Conservation (phyloP, 192 early-diverging fungal genomes). For the Pecoramyces ruminantium region DNA sequence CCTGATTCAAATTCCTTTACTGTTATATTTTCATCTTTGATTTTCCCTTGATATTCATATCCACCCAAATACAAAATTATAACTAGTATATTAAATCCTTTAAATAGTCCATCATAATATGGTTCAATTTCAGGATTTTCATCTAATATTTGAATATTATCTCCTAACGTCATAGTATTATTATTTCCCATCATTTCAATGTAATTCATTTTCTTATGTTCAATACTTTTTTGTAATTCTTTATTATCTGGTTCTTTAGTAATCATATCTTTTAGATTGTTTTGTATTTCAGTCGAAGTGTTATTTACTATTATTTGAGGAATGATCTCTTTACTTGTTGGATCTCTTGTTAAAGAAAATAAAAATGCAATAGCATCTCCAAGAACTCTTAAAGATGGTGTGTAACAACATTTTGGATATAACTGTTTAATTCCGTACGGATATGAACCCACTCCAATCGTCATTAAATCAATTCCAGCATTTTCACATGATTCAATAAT, state of each 20-base stretch:
- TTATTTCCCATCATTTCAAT: not conserved
- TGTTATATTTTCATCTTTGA: not conserved
- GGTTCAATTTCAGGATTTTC: not conserved
- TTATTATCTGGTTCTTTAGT: not conserved
- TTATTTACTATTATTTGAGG: not conserved
- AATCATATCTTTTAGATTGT: not conserved
- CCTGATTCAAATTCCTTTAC: not conserved
- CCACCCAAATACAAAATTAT: not conserved
- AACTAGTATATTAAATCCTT: not conserved
- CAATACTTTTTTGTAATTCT: not conserved
- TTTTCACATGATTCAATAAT: not conserved
- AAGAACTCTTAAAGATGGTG: not conserved
- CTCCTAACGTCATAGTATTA: not conserved
- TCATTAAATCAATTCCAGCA: not conserved
- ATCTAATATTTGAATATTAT: not conserved
- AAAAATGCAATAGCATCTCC: not conserved
- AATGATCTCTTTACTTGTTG: not conserved
- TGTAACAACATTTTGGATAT: not conserved
- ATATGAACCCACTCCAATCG: not conserved
- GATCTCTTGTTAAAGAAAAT: not conserved
- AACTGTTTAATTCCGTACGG: not conserved
- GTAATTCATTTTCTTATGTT: not conserved
- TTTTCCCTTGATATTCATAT: not conserved
- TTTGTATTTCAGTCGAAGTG: not conserved
- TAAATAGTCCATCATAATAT: not conserved